Base-by-base conservation (phyloP, 805 yeast species). In the Wickerhamiella vanderwaltii region DNA sequence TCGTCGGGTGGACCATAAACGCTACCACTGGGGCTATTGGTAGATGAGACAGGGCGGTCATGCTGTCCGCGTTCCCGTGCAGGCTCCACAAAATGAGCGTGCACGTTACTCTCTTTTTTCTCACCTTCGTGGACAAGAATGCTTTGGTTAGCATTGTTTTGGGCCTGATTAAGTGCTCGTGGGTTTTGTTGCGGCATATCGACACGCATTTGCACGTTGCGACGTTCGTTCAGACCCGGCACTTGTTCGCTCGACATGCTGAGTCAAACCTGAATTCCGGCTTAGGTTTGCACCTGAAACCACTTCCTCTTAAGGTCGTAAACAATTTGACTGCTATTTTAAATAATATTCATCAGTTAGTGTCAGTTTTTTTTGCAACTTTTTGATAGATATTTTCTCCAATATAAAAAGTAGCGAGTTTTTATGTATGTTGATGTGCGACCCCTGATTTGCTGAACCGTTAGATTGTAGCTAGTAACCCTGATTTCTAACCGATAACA, bases 51-150 rank as follows among this genome's bases (percentile, higher is more conserved):
- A 16, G 41, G 18, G 11, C 37, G 30, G 9, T 32, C 37, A 29
- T 33, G 37, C 33, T 19, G 40, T 12, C 32, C 33, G 5, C 33
- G 23, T 20, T 20, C 36, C 32, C 35, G 43, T 23, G 29, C 29
- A 9, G 28, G 20, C 22, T 51, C 56, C 7, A 46, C 52, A 28
- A 52, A 52, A 36, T 52, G 56, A 20, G 56, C 54, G 41, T 52
- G 56, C 13, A 46, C 54, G 23, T 29, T 35, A 17, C 30, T 29
- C 17, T 38, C 35, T n/a, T 31, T 31, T 20, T 16, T 25, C 15
- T 38, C 41, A 18, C 41, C 41, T 11, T 38, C 23, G 15, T 38
- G 41, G 9, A 38, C 35, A 12, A 38, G 41, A 28, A 38, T 38
- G 30, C 41, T 38, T 31, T 31, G 35, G 23, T 31, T 31, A 11